A percentile compares a stretch with the other conserved stretches of the same genome.
Evolutionary conservation across 345 rosid genomes (phyloP).

Genomic region (Populus pruinosa): DNA sequence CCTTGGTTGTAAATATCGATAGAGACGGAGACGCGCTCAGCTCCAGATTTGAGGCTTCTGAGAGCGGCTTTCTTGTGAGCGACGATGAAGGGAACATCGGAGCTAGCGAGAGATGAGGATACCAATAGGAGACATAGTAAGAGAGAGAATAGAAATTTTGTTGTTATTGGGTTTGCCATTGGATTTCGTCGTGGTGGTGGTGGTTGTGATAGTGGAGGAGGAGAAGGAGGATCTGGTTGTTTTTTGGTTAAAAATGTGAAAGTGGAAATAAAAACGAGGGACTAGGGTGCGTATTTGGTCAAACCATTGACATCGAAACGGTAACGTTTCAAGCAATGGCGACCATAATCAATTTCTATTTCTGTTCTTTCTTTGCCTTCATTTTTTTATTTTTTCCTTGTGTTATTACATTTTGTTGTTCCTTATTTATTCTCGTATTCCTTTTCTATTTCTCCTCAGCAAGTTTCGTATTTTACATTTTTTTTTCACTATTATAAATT

Average conservation of each 20-base stretch:
- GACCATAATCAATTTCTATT: background rate
- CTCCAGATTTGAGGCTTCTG: slow-evolving; percentile 75
- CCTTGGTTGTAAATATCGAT: slow-evolving; percentile 92
- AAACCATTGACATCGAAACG: background rate
- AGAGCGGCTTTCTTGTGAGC: slow-evolving; percentile 90
- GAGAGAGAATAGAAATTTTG: slow-evolving; percentile 32
- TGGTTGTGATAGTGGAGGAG: background rate
- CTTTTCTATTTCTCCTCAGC: no score
- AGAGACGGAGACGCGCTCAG: slow-evolving; percentile 80
- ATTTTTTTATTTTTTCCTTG: no score
- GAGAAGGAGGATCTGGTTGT: background rate
- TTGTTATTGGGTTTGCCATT: slow-evolving; percentile 31
- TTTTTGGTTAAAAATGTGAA: background rate
- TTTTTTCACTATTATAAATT: no score
- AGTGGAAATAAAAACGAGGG: background rate
- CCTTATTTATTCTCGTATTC: no score
- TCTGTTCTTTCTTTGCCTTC: no score
- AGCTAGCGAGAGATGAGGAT: slow-evolving; percentile 47
- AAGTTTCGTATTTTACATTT: background rate
- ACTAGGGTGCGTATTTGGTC: background rate
- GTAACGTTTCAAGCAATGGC: background rate
- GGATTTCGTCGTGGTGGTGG: background rate
- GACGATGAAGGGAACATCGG: slow-evolving; percentile 84
- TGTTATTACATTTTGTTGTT: background rate
- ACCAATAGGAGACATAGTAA: slow-evolving; percentile 40